Percentiles rank a stretch among this genome's conserved stretches.
These are phyloP conservation scores for Castanea mollissima DNA, from an alignment of 306 rosid species.

Conservation along the genomic window DNA sequence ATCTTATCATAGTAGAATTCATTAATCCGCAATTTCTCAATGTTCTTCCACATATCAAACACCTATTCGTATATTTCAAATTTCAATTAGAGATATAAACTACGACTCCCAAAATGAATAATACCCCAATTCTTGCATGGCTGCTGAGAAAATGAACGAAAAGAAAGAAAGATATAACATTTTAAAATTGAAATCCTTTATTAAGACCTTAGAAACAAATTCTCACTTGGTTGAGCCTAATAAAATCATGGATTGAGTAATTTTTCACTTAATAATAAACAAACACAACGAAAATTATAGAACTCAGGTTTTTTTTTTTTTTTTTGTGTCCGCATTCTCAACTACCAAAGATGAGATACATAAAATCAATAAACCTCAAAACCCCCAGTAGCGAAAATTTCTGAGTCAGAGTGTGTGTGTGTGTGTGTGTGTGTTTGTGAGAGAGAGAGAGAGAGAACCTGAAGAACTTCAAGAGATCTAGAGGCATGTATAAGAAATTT, in stretches of 20 bases:
- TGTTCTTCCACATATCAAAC: conserved; percentile 64
- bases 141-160: neutral
- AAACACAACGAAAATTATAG: neutral
- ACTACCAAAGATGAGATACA: neutral
- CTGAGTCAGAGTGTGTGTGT: neutral
- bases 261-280: neutral
- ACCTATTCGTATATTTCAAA: conserved; percentile 43
- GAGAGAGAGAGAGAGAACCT: conserved; percentile 31
- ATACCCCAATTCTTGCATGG: neutral
- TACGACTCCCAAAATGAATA: neutral
- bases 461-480: conserved; percentile 48
- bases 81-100: conserved; percentile 8
- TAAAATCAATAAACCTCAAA: neutral
- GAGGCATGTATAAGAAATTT: conserved; percentile 49
- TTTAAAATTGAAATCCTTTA: neutral
- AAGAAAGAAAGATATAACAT: neutral
- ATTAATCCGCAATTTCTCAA: conserved; percentile 50
- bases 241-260: neutral
- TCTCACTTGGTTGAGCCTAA: neutral
- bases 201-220: neutral
- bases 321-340: neutral
- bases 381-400: neutral
- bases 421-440: neutral
- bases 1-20: conserved; percentile 57
- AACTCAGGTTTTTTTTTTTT: neutral